phyloP scores from a whole-genome alignment of 1,284 basidiomycete species.

The Ustilago bromivora region DNA sequence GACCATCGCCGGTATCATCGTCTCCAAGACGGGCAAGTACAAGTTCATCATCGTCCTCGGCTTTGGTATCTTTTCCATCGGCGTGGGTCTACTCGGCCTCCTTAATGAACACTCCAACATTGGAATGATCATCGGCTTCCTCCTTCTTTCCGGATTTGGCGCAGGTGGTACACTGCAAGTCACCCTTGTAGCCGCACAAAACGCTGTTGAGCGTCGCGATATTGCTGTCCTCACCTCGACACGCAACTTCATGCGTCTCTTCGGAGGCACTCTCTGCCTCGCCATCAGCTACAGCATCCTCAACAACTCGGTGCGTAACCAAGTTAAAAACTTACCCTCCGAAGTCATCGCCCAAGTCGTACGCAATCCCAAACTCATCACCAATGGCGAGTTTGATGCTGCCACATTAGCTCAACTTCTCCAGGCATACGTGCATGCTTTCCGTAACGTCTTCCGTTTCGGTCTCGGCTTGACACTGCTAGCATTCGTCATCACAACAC shows the following conservation, averaged over 20 bases:
- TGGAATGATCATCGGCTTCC: constrained; percentile 76
- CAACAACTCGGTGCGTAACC: constrained; percentile 44
- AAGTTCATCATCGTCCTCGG: constrained; percentile 77
- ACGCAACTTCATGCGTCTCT: constrained; percentile 77
- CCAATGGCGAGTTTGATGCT: constrained; percentile 19
- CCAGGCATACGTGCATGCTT: constrained; percentile 75
- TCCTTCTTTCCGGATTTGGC: constrained; percentile 78
- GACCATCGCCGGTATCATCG: constrained; percentile 74
- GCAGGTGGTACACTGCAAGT: constrained; percentile 74
- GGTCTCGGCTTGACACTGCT: constrained; percentile 49
- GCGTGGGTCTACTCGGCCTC: constrained; percentile 77
- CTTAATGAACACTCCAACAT: constrained; percentile 73
- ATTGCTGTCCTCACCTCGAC: constrained; percentile 80
- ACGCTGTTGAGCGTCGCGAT: constrained; percentile 76
- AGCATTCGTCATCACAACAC: constrained; percentile 70
- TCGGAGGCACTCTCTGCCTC: constrained; percentile 77
- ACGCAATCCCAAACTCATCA: constrained; percentile 44
- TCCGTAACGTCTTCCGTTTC: constrained; percentile 74
- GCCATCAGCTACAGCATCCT: constrained; percentile 75
- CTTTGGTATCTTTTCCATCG: constrained; percentile 71
- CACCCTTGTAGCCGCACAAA: constrained; percentile 76
- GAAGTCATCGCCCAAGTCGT: constrained; percentile 33
- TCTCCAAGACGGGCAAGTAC: constrained; percentile 78
- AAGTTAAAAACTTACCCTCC: constrained; percentile 14
- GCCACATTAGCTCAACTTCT: constrained; percentile 71